phyloP scores from a whole-genome alignment of 768 basidiomycete species.

The Ramaria rubella region DNA sequence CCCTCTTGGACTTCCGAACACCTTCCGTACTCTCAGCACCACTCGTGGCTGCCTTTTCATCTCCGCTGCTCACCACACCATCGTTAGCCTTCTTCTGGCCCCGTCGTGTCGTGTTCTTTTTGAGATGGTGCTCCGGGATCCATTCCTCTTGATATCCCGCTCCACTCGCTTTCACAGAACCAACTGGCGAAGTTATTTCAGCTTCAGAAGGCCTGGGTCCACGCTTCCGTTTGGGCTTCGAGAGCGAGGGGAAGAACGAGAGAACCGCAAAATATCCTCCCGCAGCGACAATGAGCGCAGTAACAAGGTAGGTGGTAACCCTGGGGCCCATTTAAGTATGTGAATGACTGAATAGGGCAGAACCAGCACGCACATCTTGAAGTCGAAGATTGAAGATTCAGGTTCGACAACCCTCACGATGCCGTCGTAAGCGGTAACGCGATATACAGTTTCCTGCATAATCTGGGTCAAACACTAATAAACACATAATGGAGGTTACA shows the following conservation, averaged over 20 bases:
- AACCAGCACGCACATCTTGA: slow-evolving; percentile 57
- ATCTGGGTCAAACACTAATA: not conserved
- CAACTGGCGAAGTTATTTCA: slow-evolving; percentile 47
- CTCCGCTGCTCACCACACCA: slow-evolving; percentile 48
- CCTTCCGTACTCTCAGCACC: slow-evolving; percentile 11
- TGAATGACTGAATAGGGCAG: not conserved
- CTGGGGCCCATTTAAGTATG: slow-evolving; percentile 17
- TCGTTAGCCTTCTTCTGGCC: slow-evolving; percentile 37
- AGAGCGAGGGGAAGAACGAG: slow-evolving; percentile 51
- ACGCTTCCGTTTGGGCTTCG: slow-evolving; percentile 38
- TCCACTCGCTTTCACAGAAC: slow-evolving; percentile 55
- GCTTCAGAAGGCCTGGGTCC: slow-evolving; percentile 31
- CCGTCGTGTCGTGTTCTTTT: slow-evolving; percentile 45
- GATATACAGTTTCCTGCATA: slow-evolving; percentile 48
- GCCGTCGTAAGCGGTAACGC: slow-evolving; percentile 66
- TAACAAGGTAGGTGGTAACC: slow-evolving; percentile 65
- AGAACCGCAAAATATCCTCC: slow-evolving; percentile 58
- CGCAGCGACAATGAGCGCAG: slow-evolving; percentile 55
- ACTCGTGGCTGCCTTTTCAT: slow-evolving; percentile 33
- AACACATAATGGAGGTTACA: slow-evolving; percentile 15
- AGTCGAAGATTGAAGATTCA: slow-evolving; percentile 67
- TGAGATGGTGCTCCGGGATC: slow-evolving; percentile 87
- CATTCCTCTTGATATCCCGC: slow-evolving; percentile 80
- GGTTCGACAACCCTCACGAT: slow-evolving; percentile 78
- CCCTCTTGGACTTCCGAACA: slow-evolving; percentile 9